Evolutionary conservation across 441 rosid genomes (phyloP).

Genomic region (Lepidium campestre): DNA sequence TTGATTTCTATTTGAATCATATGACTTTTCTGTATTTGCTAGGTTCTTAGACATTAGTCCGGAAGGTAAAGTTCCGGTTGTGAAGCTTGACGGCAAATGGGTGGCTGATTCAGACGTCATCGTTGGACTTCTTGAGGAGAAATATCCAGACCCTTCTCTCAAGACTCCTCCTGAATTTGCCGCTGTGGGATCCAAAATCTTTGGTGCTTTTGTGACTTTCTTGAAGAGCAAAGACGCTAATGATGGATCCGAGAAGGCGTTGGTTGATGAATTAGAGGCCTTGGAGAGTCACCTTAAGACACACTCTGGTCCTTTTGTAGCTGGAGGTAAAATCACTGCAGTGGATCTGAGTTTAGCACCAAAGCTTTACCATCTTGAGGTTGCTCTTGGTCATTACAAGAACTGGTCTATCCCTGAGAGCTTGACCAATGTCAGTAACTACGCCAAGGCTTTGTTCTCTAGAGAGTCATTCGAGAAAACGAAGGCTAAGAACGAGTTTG

Average conservation of each 20-base stretch:
- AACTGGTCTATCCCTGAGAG: constrained; percentile 67
- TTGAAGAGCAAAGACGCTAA: constrained; percentile 70
- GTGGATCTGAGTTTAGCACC: constrained; percentile 84
- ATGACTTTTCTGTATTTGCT: neutral
- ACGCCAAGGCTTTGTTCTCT: constrained; percentile 44
- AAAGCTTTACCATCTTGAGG: constrained; percentile 78
- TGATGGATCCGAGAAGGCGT: constrained; percentile 68
- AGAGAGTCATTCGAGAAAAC: constrained; percentile 68
- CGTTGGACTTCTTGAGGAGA: constrained; percentile 74
- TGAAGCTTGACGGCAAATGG: constrained; percentile 83
- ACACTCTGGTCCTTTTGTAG: constrained; percentile 73
- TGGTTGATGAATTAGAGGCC: constrained; percentile 66
- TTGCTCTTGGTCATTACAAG: constrained; percentile 82
- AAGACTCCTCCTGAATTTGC: constrained; percentile 60
- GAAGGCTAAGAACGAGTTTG: constrained; percentile 40
- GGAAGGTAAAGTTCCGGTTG: constrained; percentile 77
- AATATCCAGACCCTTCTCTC: constrained; percentile 73
- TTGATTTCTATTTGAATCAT: neutral
- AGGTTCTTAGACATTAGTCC: constrained; percentile 83
- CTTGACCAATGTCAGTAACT: constrained; percentile 52
- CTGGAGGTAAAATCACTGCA: constrained; percentile 69
- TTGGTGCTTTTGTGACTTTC: constrained; percentile 54
- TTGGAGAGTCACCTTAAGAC: constrained; percentile 68
- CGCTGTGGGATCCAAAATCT: constrained; percentile 65
- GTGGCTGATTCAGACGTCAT: constrained; percentile 81